Conservation (phyloP, 805 yeast species). For the Ogataea neopini region DNA sequence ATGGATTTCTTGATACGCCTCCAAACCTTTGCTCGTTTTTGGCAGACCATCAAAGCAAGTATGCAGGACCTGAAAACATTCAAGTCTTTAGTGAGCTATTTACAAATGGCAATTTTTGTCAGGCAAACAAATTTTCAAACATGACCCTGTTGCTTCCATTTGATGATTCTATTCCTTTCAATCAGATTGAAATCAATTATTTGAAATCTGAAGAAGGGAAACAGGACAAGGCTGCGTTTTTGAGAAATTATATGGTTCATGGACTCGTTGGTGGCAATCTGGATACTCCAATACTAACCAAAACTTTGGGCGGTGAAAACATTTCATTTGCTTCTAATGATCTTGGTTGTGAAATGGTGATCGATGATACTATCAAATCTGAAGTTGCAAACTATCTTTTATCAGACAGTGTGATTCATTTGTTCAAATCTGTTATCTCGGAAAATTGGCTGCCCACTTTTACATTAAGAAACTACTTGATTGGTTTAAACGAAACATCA, state of each 20-base stretch:
- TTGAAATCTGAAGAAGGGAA: slow-evolving; percentile 35
- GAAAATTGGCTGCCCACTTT: slow-evolving; percentile 34
- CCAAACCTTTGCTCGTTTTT: slow-evolving; percentile 40
- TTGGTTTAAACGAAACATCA: slow-evolving; percentile 57
- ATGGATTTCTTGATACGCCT: slow-evolving; percentile 43
- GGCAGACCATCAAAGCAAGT: slow-evolving; percentile 11
- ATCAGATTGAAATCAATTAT: slow-evolving; percentile 48
- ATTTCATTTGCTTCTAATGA: slow-evolving; percentile 24
- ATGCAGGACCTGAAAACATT: slow-evolving; percentile 20
- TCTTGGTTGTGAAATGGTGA: slow-evolving; percentile 36
- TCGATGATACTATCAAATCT: slow-evolving; percentile 39
- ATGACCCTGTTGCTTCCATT: slow-evolving; percentile 49
- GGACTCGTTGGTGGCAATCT: slow-evolving; percentile 48
- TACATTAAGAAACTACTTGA: slow-evolving; percentile 57
- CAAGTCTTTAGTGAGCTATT: slow-evolving; percentile 24
- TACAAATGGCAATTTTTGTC: slow-evolving; percentile 23
- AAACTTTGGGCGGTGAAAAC: slow-evolving; percentile 32
- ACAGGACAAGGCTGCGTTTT: slow-evolving; percentile 28
- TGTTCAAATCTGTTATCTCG: slow-evolving; percentile 39
- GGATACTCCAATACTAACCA: slow-evolving; percentile 13
- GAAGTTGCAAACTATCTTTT: slow-evolving; percentile 42
- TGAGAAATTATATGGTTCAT: slow-evolving; percentile 39
- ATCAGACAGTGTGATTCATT: slow-evolving; percentile 51
- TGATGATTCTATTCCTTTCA: slow-evolving; percentile 40
- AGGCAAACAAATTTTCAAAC: slow-evolving; percentile 26